A percentile compares a stretch with the other conserved stretches of the same genome.
phyloP scores from a whole-genome alignment of 805 yeast species.

The Ogataea minuta region DNA sequence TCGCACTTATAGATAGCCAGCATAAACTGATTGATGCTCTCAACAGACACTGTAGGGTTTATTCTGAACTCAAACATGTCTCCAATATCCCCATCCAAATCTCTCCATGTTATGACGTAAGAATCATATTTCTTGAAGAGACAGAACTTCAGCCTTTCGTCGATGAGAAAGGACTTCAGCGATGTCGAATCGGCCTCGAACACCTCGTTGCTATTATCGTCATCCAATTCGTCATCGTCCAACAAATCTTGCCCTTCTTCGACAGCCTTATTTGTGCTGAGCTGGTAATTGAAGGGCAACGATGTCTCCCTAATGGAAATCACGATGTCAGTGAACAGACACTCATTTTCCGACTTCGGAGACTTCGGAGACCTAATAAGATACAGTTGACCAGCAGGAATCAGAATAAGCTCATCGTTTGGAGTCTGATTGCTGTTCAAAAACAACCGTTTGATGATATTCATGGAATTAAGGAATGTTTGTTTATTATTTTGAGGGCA shows the following conservation, averaged over 20 bases:
- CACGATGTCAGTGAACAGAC: conserved; percentile 76
- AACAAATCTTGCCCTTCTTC: conserved; percentile 60
- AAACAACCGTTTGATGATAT: conserved; percentile 62
- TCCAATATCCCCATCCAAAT: conserved; percentile 80
- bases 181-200: conserved; percentile 43
- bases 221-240: conserved; percentile 47
- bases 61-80: conserved; percentile 81
- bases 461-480: conserved; percentile 46
- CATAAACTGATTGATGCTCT: conserved; percentile 63
- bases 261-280: conserved; percentile 65
- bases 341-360: conserved; percentile 85
- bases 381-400: conserved; percentile 79
- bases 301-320: conserved; percentile 69
- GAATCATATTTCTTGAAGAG: conserved; percentile 48
- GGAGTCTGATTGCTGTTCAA: conserved; percentile 34
- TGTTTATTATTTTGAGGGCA: conserved; percentile 10
- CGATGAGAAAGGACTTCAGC: conserved; percentile 70
- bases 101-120: conserved; percentile 72
- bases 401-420: conserved; percentile 58
- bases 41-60: conserved; percentile 54
- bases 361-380: conserved; percentile 72
- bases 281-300: conserved; percentile 62
- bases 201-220: conserved; percentile 36
- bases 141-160: conserved; percentile 56
- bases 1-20: conserved; percentile 61